Evolutionary conservation across 306 rosid species (phyloP), one percentile per base, ranked within the genome.

Genomic region (Calophaca sinica): DNA sequence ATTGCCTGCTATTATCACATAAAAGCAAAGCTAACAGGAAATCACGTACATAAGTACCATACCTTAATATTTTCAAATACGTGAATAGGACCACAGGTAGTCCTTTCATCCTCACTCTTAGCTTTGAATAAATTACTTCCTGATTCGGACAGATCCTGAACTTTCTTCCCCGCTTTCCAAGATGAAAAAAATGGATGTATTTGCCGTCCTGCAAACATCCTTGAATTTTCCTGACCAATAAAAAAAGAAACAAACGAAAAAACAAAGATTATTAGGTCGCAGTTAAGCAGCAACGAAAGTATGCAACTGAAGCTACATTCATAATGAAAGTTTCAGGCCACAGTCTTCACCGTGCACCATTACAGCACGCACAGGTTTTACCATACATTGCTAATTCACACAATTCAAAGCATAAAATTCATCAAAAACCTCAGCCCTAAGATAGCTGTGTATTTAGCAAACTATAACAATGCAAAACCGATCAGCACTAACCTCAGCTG

Each of bases 151-250:
- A 36, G 57, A 55, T 84, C 96, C 64, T 55, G 82, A 74, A 70
- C 65, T 81, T 85, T 88, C 86, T 84, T 94, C 58, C 49, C 83
- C 0, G 33, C 82, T 70, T 90, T 94, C 58, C 84, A 64, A 0
- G 81, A 80, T 38, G 90, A 78, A 81, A 94, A 94, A 83, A 87
- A 88, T 3, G 99, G 97, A 79, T 91, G 96, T 5, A 85, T 55
- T 80, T 94, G 79, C 78, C 80, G 76, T 33, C 99, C 99, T 12
- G 93, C 90, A 80, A 70, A 91, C 31, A 87, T 67, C 87, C 88
- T 90, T 2, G 91, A 87, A 80, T 81, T 90, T 87, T 94, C 99
- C 99, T 94, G 90, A 74, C 64, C 50, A n/a, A 13, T 55, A 79
- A 68, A 57, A 50, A 6, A 35, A 8, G 39, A 10, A 51, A 39